Evolutionary conservation across 257 asterid genomes (phyloP), one percentile per base, ranked within the genome.

Genomic region (Coffea eugenioides): DNA sequence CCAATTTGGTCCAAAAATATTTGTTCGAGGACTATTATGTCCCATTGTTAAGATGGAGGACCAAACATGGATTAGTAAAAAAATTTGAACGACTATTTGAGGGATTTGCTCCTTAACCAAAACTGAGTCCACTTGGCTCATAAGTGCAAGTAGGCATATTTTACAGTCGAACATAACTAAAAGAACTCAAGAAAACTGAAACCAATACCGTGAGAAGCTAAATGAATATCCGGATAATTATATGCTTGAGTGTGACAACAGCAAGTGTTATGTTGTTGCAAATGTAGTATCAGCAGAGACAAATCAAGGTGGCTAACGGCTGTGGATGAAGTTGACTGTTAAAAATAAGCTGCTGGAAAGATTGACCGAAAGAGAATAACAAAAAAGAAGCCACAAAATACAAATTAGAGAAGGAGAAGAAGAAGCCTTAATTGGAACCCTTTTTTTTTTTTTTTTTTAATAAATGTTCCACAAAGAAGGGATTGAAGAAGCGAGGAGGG

Each of bases 271-370:
- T n/a, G n/a, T n/a, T n/a, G n/a, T n/a, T n/a, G n/a, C n/a, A n/a
- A n/a, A n/a, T 41, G 49, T 23, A 5, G 2, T n/a, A 65, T 25
- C 52, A 61, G 43, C 25, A 27, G n/a, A 34, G 57, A 27, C 56
- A 36, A 72, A 45, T 31, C 31, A 31, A 31, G 48, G 13, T 70
- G 65, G 80, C 81, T n/a, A 73, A 71, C 77, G 31, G 31, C 31
- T 41, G 43, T 6, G 66, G 41, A 70, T 80, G 75, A 75, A 39
- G 84, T 82, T 82, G 89, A 80, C 84, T 67, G 49, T 78, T 84
- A 84, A 79, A 83, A 80, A 74, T 68, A 81, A 75, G 86, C 80
- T 83, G 84, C 85, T 69, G 73, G 59, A 73, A 73, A 16, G 15
- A 69, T 13, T 16, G 57, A 36, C 68, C 34, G 46, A 14, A 27